Evolutionary conservation across 768 basidiomycete genomes (phyloP).

Genomic region (Phlebiopsis gigantea): DNA sequence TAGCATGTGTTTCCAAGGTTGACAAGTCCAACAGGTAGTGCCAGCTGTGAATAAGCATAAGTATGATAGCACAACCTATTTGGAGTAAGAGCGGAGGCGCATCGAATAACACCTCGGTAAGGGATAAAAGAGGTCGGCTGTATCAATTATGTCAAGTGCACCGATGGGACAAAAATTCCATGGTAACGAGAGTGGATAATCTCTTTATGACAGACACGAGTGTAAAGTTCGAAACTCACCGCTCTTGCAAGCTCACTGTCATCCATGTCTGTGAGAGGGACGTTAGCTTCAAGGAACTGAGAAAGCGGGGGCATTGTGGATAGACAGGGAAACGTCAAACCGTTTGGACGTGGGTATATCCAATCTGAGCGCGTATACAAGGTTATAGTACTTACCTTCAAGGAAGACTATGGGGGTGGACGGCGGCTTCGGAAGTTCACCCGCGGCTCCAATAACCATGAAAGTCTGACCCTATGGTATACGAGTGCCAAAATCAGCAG

Average conservation of each 20-base stretch:
- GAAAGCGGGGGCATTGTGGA: background rate
- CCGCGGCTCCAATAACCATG: conserved; percentile 91
- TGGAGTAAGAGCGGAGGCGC: background rate
- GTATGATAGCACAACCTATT: background rate
- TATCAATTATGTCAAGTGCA: too few relatives aligned
- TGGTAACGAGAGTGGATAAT: too few relatives aligned
- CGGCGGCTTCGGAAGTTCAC: conserved; percentile 87
- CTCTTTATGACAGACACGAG: too few relatives aligned
- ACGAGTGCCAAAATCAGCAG: too few relatives aligned
- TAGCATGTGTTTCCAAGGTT: conserved; percentile 97
- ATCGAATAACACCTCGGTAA: too few relatives aligned
- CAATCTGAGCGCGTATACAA: background rate
- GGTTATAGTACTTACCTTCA: conserved; percentile 50
- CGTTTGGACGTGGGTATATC: too few relatives aligned
- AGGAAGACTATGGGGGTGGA: conserved; percentile 74
- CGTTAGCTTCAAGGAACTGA: background rate
- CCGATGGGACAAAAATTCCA: too few relatives aligned
- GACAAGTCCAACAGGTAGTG: conserved; percentile 73
- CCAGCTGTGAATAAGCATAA: conserved; percentile 41
- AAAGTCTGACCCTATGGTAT: conserved; percentile 74
- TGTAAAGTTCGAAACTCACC: too few relatives aligned
- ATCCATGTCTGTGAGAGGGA: conserved; percentile 59
- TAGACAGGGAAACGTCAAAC: background rate
- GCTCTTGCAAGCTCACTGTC: conserved; percentile 76
- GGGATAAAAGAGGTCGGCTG: too few relatives aligned